Base-by-base conservation (phyloP, 225 moss, liverwort and hornwort species). In the Polytrichum commune region DNA sequence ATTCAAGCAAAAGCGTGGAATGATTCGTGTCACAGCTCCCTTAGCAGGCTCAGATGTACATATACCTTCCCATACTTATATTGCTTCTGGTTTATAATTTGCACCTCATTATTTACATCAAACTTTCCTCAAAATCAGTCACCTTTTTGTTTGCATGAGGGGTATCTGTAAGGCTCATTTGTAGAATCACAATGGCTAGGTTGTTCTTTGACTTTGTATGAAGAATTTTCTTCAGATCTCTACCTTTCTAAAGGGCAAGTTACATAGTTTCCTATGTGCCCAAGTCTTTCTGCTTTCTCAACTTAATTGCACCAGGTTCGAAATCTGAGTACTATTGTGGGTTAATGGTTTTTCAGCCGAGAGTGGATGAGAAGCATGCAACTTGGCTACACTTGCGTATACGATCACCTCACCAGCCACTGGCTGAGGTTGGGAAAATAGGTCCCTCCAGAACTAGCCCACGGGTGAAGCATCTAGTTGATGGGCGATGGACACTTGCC, bases 401-500 rank as follows among this genome's bases (percentile, higher is more conserved):
- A 74, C 86, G 98, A 74, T 95, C 95, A 68, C 95, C 98, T 38
- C 90, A 98, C 71, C 92, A 92, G 83, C 98, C 95, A 66, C 83
- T 95, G 78, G 95, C 87, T 67, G 95, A 95, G 74, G 98, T 95
- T 5, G 93, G 95, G 63, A 98, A 91, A 81, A 65, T 91, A 74
- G 95, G 95, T 72, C 84, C 87, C 58, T 72, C 84, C 75, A 93
- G 63, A 60, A 80, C 84, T 77, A 90, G 80, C 64, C 67, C 95
- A 55, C 93, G 84, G 54, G 80, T 73, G 57, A 95, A 88, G 69
- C 87, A 87, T 46, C 85, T 98, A 55, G 93, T 89, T 60, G 98
- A 98, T 82, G 98, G 98, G 72, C 89, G 98, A 76, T 98, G 98
- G 98, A 95, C 93, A 55, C 98, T 98, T 68, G 98, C 98, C 63